A percentile compares a stretch with the other conserved stretches of the same genome.
phyloP scores from a whole-genome alignment of 148 eudicot genomes.

The Camellia granthamiana region DNA sequence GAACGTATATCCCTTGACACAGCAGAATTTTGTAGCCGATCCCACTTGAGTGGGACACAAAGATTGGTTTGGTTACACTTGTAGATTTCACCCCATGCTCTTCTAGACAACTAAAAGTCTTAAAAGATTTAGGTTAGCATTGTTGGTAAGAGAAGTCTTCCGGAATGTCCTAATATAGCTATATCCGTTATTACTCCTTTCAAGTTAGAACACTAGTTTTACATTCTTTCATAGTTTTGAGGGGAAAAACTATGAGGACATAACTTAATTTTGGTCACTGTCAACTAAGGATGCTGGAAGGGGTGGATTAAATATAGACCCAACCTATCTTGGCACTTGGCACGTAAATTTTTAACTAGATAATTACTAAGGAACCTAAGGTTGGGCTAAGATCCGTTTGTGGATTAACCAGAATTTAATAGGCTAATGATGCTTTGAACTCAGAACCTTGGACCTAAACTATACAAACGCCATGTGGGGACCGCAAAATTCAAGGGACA shows the following conservation, averaged over 20 bases:
- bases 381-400: too few relatives aligned
- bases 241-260: too few relatives aligned
- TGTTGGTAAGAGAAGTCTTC: neutral
- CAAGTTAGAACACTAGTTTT: neutral
- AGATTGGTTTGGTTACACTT: neutral
- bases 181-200: neutral
- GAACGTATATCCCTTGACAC: too few relatives aligned
- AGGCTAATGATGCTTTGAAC: too few relatives aligned
- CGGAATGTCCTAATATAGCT: neutral
- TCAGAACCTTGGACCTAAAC: too few relatives aligned
- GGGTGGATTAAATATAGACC: neutral
- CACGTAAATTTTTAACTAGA: too few relatives aligned
- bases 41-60: too few relatives aligned
- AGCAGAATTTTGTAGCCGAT: too few relatives aligned
- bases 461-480: too few relatives aligned
- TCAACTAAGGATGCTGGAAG: neutral
- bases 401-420: too few relatives aligned
- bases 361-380: too few relatives aligned
- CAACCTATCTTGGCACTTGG: neutral
- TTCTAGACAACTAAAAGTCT: neutral
- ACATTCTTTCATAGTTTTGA: neutral
- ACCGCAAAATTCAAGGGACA: too few relatives aligned
- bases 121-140: neutral
- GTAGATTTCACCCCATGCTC: neutral
- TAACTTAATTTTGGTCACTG: neutral